Conservation (phyloP, 352 stramenopile genomes). For the Pythium utonaiense region DNA sequence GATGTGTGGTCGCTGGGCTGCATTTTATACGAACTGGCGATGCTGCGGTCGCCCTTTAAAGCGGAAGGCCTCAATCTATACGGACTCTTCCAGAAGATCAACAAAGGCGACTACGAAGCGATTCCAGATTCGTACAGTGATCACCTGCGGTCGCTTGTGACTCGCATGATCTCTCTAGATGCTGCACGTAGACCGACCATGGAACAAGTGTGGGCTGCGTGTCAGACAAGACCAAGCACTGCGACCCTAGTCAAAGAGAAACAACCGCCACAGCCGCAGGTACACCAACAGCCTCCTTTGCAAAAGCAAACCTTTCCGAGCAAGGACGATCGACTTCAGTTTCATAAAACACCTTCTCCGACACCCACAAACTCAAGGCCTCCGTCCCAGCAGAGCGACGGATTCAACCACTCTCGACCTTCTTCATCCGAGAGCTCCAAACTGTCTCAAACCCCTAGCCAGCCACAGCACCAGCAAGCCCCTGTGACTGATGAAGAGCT, state of each 20-base stretch:
- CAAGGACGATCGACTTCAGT: constrained; percentile 3
- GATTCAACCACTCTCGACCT: constrained; percentile 1
- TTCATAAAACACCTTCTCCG: constrained; percentile 27
- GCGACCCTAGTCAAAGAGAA: constrained; percentile 16
- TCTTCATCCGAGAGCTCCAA: constrained; percentile 7
- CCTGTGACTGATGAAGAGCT: constrained; percentile 24
- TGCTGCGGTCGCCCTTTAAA: constrained; percentile 94
- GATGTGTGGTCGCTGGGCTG: constrained; percentile 95
- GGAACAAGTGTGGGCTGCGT: constrained; percentile 60
- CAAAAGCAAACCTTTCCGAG: not conserved
- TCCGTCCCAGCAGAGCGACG: constrained; percentile 19
- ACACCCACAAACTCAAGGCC: constrained; percentile 26
- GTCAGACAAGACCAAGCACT: constrained; percentile 36
- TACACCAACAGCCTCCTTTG: not conserved
- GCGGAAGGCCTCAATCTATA: constrained; percentile 89
- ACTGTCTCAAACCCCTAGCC: not conserved
- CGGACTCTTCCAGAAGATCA: constrained; percentile 91
- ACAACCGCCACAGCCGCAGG: not conserved
- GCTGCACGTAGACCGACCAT: constrained; percentile 56
- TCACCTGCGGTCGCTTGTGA: constrained; percentile 48
- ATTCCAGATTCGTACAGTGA: constrained; percentile 63
- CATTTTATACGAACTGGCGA: constrained; percentile 94
- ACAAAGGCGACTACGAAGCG: constrained; percentile 77
- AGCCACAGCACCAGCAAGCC: not conserved
- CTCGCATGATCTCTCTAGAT: constrained; percentile 69